Conservation (phyloP, 345 rosid species). For the Excoecaria cochinchinensis region DNA sequence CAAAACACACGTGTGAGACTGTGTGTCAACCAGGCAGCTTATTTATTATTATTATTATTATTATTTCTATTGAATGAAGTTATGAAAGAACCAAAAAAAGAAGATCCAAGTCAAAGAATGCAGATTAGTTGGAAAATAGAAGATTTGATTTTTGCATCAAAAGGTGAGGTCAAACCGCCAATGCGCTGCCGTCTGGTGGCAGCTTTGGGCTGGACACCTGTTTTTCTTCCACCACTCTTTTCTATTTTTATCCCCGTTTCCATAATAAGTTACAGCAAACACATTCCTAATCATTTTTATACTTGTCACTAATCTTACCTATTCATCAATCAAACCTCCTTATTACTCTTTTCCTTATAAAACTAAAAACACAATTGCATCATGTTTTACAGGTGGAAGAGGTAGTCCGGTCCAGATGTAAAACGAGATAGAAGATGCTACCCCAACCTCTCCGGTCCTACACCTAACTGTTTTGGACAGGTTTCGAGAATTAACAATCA, state of each 20-base stretch:
- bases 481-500: too few relatives aligned
- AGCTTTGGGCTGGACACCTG: background rate
- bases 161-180: background rate
- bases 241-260: too few relatives aligned
- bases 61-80: background rate
- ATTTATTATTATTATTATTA: background rate
- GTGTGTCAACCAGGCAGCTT: background rate
- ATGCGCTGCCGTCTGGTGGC: background rate
- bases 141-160: background rate
- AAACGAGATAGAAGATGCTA: background rate
- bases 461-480: background rate
- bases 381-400: background rate
- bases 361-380: background rate
- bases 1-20: constrained; percentile 10
- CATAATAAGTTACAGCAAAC: too few relatives aligned
- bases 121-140: background rate
- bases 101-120: too few relatives aligned
- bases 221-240: too few relatives aligned
- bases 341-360: too few relatives aligned
- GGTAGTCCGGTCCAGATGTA: background rate
- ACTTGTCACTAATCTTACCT: too few relatives aligned
- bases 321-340: too few relatives aligned
- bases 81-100: background rate
- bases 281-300: too few relatives aligned
- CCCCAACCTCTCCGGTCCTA: background rate